Base-by-base conservation (phyloP, 192 early-diverging fungal genomes). In the Rhizoclosmatium globosum region DNA sequence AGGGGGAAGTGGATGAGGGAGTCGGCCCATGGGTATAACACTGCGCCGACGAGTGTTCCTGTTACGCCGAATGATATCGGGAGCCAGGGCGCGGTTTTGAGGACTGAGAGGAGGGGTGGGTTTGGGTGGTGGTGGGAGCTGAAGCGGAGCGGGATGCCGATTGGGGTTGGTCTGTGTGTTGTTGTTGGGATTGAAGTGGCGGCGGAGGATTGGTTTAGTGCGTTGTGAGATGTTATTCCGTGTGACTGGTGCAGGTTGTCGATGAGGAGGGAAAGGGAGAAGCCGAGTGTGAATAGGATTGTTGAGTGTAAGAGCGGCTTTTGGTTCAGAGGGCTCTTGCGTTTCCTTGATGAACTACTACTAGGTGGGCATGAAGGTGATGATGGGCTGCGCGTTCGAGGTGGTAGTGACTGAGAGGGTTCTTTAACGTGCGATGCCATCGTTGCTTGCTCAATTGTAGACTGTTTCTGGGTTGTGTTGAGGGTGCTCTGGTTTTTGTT, bases 201-300 rank as follows among this genome's bases (percentile, higher is more conserved):
- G 23, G 60, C 7, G 9, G 60, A 9, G 21, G 15, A 21, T 7
- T 23, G 9, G 64, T 89, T 88, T 45, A 83, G 83, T 0, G 87
- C 83, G 23, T 39, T 9, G 60, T 43, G 44, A 46, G 4, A 11
- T 3, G 47, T 39, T 21, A 92, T 82, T 68, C 86, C 82, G 80
- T 90, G 85, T 59, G 91, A 85, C 42, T 92, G 86, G 62, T 89
- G 90, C 23, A 93, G 78, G 69, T 86, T 85, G 74, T 91, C 90
- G 71, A 92, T 90, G 56, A 92, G 77, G 74, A 93, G 50, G 6
- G 90, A 88, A 68, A 92, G 88, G 31, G 84, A 64, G 84, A 89
- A 88, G 53, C 92, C 92, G 44, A 91, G 83, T 38, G 83, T 68
- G 77, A 93, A 93, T 42, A 93, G 86, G 23, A 62, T 62, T 9